Base-by-base conservation (phyloP, 352 stramenopile genomes). In the Phytophthora cryptogea region DNA sequence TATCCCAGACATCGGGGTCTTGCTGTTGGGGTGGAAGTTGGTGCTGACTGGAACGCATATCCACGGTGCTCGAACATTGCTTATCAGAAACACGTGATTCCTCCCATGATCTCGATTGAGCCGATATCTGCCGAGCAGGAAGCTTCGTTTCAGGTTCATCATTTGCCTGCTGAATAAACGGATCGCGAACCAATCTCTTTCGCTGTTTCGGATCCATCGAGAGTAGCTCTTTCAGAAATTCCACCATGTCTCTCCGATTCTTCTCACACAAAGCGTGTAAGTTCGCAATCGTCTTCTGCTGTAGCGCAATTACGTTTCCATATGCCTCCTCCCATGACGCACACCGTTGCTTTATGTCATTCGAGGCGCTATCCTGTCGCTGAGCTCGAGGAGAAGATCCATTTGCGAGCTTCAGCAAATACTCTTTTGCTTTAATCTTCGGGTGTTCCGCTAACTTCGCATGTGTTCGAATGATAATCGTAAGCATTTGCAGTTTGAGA, bases 281-380 rank as follows among this genome's bases (percentile, higher is more conserved):
- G 20, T 74, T 82, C 6, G 70, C 77, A 28, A 93, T 83, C 0
- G 80, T 89, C 40, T 94, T 81, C 36, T 94, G 86, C 58, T 95
- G 86, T 3, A 94, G 51, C 23, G 78, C 65, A 14, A 92, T 74
- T 0, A 95, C 78, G n/a, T 76, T 87, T 0, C 42, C 68, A n/a
- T 89, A 94, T 1, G 83, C 86, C 68, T 92, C 78, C 61, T 90
- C 71, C 86, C 84, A 95, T 13, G 61, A 66, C 17, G 50, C 40
- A 48, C 66, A 77, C 7, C 72, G 52, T 2, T 73, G 66, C 1
- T 66, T 72, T 2, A 79, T 61, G 14, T 82, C 79, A 2, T 40
- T 55, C 5, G 66, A 55, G 6, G 54, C 7, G 1, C 47, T 54
- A 63, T 67, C 51, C 2, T 41, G 4, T 4, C 68, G 56, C 20